Base-by-base conservation (phyloP, 2,329 filamentous ascomycete species). In the Aureobasidium lini region DNA sequence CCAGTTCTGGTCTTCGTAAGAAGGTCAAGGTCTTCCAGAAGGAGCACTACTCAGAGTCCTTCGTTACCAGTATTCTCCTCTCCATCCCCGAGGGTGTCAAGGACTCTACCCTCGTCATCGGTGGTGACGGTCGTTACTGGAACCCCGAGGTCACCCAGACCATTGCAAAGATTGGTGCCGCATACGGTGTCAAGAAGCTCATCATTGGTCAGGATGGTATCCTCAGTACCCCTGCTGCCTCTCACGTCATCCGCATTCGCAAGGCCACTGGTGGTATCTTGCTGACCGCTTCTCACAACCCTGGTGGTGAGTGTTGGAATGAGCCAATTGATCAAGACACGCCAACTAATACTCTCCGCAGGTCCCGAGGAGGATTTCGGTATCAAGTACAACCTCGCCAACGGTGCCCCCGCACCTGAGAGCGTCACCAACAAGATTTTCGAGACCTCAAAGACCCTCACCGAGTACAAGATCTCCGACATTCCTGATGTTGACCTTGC, bases 321-420 rank as follows among this genome's bases (percentile, higher is more conserved):
- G 10, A 3, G 1, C 10, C 29, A 46, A 37, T 46, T 29, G 39
- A 7, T 2, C 28, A 15, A 39, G 15, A 15, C n/a, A 32, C 18
- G 48, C 16, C 11, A 48, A 49, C 37, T 43, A 29, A 50, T 28
- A 57, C 23, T 32, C 29, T 42, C 49, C 48, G 2, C 67, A 95
- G 90, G 92, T 54, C 94, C 94, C 63, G 88, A 84, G 67, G 88
- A 94, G 73, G 94, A 99, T 77, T 99, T 99, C 69, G 94, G 94
- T 68, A 99, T 99, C 86, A 99, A 99, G 81, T 99, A 99, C 84
- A 99, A 99, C 82, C 82, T 99, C 61, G 81, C 90, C 74, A 97
- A 99, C 71, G 94, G 94, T 68, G 94, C 92, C 60, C 94, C 94
- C 44, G 94, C 94, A 60, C 94, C 94, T 61, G 94, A 99, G 76